Conservation (phyloP, 2,329 filamentous ascomycete genomes). For the Paecilomyces fulvus region DNA sequence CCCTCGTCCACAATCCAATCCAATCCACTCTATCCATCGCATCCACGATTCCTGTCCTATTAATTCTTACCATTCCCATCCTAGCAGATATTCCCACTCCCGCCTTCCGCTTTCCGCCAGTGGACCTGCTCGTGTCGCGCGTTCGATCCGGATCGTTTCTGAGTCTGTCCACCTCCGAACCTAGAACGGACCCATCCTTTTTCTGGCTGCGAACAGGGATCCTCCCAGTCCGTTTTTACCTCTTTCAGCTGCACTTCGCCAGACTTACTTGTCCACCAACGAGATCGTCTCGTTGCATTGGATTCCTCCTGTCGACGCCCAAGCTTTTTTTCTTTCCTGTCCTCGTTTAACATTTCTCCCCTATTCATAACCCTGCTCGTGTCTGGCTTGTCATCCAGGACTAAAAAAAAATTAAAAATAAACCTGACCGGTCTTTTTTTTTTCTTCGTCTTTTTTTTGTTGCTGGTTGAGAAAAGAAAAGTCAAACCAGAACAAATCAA, state of each 20-base stretch:
- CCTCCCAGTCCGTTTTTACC: background rate
- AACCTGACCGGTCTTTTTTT: slow-evolving; percentile 4
- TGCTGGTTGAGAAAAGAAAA: no score
- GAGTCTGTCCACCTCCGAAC: background rate
- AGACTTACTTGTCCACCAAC: background rate
- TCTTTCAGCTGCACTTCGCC: background rate
- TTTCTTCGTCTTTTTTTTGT: slow-evolving; percentile 7
- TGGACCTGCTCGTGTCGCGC: background rate
- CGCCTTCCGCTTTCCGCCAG: background rate
- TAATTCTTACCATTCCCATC: background rate
- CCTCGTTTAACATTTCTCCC: no score
- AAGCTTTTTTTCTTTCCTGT: slow-evolving; percentile 3
- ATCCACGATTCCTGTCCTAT: slow-evolving; percentile 2
- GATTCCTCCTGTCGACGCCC: slow-evolving; percentile 1
- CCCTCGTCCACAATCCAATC: slow-evolving; percentile 8
- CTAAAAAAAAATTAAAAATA: no score
- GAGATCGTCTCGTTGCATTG: background rate
- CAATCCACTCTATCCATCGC: slow-evolving; percentile 7
- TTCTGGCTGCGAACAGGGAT: background rate
- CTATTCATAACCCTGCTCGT: no score
- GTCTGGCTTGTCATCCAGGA: no score
- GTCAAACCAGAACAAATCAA: background rate
- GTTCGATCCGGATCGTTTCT: background rate
- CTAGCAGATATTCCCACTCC: background rate
- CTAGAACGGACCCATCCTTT: background rate